These are phyloP conservation scores for Trichoderma koningiopsis DNA, from an alignment of 2,329 filamentous ascomycete genomes.

Conservation along the genomic window DNA sequence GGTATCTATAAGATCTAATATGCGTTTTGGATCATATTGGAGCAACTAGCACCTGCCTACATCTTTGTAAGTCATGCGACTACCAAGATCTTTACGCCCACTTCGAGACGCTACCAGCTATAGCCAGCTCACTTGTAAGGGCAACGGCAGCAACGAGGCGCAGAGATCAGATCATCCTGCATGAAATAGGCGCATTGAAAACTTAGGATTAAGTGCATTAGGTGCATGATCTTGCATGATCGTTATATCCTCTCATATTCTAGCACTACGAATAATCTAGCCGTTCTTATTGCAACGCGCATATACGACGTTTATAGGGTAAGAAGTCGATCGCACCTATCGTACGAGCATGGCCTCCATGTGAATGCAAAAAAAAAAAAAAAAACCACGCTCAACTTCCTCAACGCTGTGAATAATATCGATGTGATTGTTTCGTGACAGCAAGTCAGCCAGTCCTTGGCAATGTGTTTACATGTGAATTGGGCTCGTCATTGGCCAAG, in stretches of 20 bases:
- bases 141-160: not conserved
- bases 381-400: not conserved
- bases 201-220: not conserved
- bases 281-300: not conserved
- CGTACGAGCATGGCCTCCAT: not conserved
- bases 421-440: not conserved
- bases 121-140: too few relatives aligned
- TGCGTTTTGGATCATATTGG: not conserved
- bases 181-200: not conserved
- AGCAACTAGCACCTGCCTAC: too few relatives aligned
- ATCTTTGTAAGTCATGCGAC: too few relatives aligned
- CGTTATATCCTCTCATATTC: not conserved
- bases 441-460: not conserved
- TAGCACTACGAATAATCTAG: not conserved
- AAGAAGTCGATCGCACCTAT: not conserved
- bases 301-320: not conserved
- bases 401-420: not conserved
- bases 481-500: not conserved
- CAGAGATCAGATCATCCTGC: not conserved
- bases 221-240: not conserved
- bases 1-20: not conserved
- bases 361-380: too few relatives aligned
- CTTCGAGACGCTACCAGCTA: not conserved
- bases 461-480: not conserved
- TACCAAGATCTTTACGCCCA: not conserved